Conservation (phyloP, 2,329 filamentous ascomycete genomes). For the Arthrobotrys musiformis region DNA sequence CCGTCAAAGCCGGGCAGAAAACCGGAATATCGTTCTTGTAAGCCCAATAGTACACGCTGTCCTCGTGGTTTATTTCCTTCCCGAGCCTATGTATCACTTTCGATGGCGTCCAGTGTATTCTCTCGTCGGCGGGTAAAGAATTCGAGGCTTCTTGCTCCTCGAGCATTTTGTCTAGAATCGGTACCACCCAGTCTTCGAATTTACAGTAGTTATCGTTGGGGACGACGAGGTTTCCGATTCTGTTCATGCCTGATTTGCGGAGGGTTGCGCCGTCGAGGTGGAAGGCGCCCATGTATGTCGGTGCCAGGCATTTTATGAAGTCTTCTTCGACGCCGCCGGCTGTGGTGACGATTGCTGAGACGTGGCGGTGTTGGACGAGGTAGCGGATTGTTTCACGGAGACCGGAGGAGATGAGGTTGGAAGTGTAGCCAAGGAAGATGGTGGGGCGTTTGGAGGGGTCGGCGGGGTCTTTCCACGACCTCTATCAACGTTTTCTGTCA, state of each 20-base stretch:
- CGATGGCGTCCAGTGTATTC: constrained; percentile 90
- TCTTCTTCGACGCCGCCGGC: constrained; percentile 97
- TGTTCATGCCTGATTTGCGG: constrained; percentile 86
- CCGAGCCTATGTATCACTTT: constrained; percentile 90
- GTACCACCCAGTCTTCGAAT: constrained; percentile 97
- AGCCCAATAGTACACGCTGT: constrained; percentile 96
- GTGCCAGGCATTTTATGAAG: constrained; percentile 95
- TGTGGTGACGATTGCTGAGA: constrained; percentile 93
- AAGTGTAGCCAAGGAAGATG: constrained; percentile 97
- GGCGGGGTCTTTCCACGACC: constrained; percentile 82
- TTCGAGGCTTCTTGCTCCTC: constrained; percentile 88
- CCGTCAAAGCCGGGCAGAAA: constrained; percentile 94
- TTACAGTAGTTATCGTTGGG: constrained; percentile 97
- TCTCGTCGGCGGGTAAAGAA: constrained; percentile 70
- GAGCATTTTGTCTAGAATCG: constrained; percentile 93
- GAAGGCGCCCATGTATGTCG: constrained; percentile 92
- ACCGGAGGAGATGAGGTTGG: constrained; percentile 95
- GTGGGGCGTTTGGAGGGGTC: constrained; percentile 79
- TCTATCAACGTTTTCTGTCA: constrained; percentile 64
- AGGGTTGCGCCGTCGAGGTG: constrained; percentile 78
- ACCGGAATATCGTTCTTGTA: constrained; percentile 96
- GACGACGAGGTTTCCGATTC: constrained; percentile 94
- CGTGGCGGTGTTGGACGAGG: constrained; percentile 89
- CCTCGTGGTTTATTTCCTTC: constrained; percentile 91
- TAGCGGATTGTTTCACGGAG: constrained; percentile 90